These are phyloP conservation scores for Colletotrichum chrysophilum DNA, from an alignment of 2,329 filamentous ascomycete genomes.

Conservation along the genomic window DNA sequence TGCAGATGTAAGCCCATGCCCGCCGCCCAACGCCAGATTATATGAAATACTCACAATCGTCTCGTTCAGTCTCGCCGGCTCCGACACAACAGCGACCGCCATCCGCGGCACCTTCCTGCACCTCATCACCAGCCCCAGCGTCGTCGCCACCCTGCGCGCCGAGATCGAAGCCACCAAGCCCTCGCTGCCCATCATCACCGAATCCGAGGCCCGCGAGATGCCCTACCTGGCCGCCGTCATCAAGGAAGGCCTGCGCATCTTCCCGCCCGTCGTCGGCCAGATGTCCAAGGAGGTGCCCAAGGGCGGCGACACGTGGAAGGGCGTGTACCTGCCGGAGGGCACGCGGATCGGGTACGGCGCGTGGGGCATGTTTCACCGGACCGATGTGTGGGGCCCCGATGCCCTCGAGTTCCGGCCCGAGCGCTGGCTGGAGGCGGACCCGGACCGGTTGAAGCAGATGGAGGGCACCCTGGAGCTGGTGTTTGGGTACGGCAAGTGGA, in stretches of 20 bases:
- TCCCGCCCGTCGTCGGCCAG: constrained; percentile 39
- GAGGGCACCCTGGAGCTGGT: constrained; percentile 41
- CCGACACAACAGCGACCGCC: constrained; percentile 62
- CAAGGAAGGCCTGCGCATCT: constrained; percentile 50
- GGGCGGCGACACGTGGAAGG: constrained; percentile 39
- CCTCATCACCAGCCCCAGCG: constrained; percentile 52
- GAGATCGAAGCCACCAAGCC: constrained; percentile 43
- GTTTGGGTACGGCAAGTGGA: constrained; percentile 43
- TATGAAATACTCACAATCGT: not conserved
- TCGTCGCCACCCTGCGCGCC: constrained; percentile 48
- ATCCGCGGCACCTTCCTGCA: constrained; percentile 60
- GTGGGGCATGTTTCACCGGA: constrained; percentile 35
- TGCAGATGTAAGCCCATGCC: constrained; percentile 45
- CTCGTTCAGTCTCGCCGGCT: constrained; percentile 50
- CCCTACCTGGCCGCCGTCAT: constrained; percentile 56
- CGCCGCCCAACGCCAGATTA: constrained; percentile 37
- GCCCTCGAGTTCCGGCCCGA: constrained; percentile 17
- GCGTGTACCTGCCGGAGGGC: constrained; percentile 35
- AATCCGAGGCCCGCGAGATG: constrained; percentile 39
- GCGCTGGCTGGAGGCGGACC: constrained; percentile 23
- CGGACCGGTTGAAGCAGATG: constrained; percentile 36
- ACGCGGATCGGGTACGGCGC: constrained; percentile 37
- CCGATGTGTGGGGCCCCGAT: constrained; percentile 14
- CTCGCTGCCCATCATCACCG: constrained; percentile 28
- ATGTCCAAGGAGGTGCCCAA: constrained; percentile 42